Base-by-base conservation (phyloP, 148 eudicot genomes). In the Suaeda aralocaspica region DNA sequence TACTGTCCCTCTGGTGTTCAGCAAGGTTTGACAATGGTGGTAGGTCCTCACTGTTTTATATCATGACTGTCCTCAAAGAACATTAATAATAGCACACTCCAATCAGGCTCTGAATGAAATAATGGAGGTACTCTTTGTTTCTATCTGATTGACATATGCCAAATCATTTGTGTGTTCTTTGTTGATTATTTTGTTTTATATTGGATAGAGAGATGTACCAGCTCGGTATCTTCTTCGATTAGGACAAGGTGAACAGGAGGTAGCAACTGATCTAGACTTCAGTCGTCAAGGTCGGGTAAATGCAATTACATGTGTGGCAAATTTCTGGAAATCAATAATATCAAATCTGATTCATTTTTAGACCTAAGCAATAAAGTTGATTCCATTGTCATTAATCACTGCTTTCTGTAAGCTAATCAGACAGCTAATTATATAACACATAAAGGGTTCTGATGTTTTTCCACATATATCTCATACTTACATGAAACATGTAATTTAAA, bases 211-310 rank as follows among this genome's bases (percentile, higher is more conserved):
- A 80, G 98, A 94, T 82, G 98, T 94, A 65, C 97, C 98, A 62
- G 98, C 98, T 71, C 91, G 98, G 29, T 94, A 94, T 84, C 92
- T 94, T 75, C 98, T 94, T 72, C 97, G 98, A 39, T 87, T 94
- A 66, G 98, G 98, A 77, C 98, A 94, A 84, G 98, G 97, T 60
- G 98, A 94, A 72, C 98, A 94, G 80, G 98, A 94, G 70, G 72
- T 94, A 82, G 97, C 97, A 56, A 94, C 98, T 77, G 98, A 94
- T 80, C 88, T 94, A 53, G 98, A 94, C 74, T 91, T 94, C 61
- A 94, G 98, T 74, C 97, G 98, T 74, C 97, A 94, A 79, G 98
- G 97, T 9, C 97, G 98, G 50, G 98, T 94, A 6, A 94, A 91
- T 84, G 91, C 98, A 42, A 91, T 94, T n/a, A n/a, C n/a, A n/a